Evolutionary conservation across 192 early-diverging fungal genomes (phyloP).

Genomic region (Coemansia sp.): DNA sequence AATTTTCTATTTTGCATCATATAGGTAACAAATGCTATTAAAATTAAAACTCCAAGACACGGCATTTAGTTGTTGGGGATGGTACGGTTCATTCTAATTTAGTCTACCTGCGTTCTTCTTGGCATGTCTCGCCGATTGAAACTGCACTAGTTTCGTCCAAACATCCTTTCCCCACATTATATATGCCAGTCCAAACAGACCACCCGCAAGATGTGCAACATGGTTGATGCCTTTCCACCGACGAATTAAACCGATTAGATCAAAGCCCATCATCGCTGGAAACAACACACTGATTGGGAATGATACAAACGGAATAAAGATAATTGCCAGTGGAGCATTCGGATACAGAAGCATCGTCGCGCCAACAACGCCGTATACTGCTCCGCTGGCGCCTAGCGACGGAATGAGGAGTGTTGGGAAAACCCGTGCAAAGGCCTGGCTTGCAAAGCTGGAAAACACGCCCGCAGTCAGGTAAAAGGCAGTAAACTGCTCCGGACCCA

Average conservation of each 20-base stretch:
- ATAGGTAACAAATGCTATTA: background rate
- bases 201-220: slow-evolving; percentile 71
- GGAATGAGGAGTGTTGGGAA: slow-evolving; percentile 56
- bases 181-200: slow-evolving; percentile 63
- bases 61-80: background rate
- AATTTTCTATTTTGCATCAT: background rate
- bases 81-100: background rate
- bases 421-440: slow-evolving; percentile 60
- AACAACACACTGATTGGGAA: slow-evolving; percentile 65
- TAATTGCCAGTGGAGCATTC: slow-evolving; percentile 57
- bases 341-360: slow-evolving; percentile 62
- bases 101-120: background rate
- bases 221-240: slow-evolving; percentile 81
- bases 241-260: slow-evolving; percentile 70
- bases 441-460: slow-evolving; percentile 64
- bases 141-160: slow-evolving; percentile 15
- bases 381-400: slow-evolving; percentile 82
- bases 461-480: slow-evolving; percentile 80
- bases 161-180: slow-evolving; percentile 48
- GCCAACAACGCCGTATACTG: slow-evolving; percentile 72
- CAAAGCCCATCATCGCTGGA: slow-evolving; percentile 66
- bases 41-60: background rate
- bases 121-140: background rate
- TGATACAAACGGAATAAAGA: slow-evolving; percentile 63
- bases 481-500: slow-evolving; percentile 70